These are phyloP conservation scores for Vigna trinervia DNA, from an alignment of 306 rosid species.

Conservation along the genomic window DNA sequence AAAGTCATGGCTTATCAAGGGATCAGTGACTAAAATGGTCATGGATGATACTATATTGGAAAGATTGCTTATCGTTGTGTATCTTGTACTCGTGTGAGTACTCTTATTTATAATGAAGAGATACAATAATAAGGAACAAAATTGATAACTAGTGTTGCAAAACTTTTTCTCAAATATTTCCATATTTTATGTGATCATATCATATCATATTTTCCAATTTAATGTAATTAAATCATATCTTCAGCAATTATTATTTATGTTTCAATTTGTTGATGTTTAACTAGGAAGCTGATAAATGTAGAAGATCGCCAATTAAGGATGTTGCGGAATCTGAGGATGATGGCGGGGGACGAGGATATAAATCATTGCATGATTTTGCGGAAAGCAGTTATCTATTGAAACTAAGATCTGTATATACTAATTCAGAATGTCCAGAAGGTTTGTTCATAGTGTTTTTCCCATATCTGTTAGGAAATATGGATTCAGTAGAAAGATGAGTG, in stretches of 20 bases:
- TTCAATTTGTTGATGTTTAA: slow-evolving; percentile 42
- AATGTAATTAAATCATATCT: no score
- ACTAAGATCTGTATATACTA: slow-evolving; percentile 70
- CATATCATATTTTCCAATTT: no score
- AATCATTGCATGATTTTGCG: slow-evolving; percentile 90
- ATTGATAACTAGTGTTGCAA: no score
- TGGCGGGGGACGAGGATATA: slow-evolving; percentile 69
- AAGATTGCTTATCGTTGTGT: no score
- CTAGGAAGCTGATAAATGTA: slow-evolving; percentile 75
- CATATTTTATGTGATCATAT: no score
- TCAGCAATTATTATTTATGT: not conserved
- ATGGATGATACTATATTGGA: no score
- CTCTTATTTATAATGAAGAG: no score
- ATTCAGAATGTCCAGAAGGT: slow-evolving; percentile 55
- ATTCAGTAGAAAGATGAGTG: slow-evolving; percentile 19
- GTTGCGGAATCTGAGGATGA: slow-evolving; percentile 56
- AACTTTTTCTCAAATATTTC: no score
- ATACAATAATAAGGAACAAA: no score
- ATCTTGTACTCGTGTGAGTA: no score
- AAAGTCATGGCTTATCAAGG: no score
- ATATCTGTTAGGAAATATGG: slow-evolving; percentile 8
- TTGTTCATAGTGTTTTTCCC: slow-evolving; percentile 26
- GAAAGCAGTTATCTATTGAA: slow-evolving; percentile 79
- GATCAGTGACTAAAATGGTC: no score
- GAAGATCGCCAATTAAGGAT: slow-evolving; percentile 63